Evolutionary conservation across 176 grass and related monocot species (phyloP), one percentile per base, ranked within the genome.

Genomic region (Chloris gayana): DNA sequence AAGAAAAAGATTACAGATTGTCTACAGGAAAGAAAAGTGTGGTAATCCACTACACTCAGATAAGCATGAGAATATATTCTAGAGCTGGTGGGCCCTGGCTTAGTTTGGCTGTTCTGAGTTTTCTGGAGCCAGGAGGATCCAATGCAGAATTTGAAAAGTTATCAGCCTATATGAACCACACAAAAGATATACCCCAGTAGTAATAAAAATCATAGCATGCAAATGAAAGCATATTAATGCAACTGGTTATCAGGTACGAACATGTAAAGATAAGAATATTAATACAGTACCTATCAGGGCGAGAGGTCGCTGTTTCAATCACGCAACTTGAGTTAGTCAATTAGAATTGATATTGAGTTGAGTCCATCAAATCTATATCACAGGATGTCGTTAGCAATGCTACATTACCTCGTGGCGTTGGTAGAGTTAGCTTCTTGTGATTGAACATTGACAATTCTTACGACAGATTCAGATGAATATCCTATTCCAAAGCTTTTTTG

Each of bases 61-160:
- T 81, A 85, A 76, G 87, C 77, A 81, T 56, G 29, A 37, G 70
- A 66, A 85, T 77, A 75, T 85, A 81, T 89, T 76, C 77, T 15
- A 45, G 69, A 44, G 86, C 31, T 67, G 37, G 75, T 79, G 86
- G 80, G 86, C 15, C 74, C 80, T 5, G 47, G 11, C 27, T 66
- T 46, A 47, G 65, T 83, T 79, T 83, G 80, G 60, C 60, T 50
- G 30, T 30, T 49, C 19, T 58, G 50, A 14, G 13, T 80, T 83
- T 64, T 49, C 14, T 66, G 26, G 59, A 83, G 19, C 27, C 33
- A 60, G 69, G 22, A 24, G 77, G 49, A 79, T 39, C 80, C 38
- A 47, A 78, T 79, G 67, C 67, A 49, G 61, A 39, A 38, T 33
- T 61, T 18, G 1, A 73, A 62, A 79, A 44, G 46, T 10, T 15